phyloP scores from a whole-genome alignment of 2,329 filamentous ascomycete species.

The Drechmeria coniospora region DNA sequence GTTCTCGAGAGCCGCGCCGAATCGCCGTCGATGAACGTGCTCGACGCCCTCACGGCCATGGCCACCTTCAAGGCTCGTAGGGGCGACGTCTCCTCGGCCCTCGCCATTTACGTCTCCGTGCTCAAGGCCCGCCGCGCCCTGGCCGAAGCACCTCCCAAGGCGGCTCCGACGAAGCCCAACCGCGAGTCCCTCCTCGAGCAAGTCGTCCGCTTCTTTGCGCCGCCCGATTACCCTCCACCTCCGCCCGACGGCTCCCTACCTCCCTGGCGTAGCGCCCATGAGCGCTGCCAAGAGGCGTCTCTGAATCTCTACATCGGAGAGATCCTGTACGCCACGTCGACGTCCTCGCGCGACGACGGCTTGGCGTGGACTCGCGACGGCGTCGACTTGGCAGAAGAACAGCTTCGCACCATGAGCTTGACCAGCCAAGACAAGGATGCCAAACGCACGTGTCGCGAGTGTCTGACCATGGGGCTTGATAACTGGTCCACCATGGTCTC shows the following conservation, averaged over 20 bases:
- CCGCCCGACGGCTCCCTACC: conserved; percentile 54
- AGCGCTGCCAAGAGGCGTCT: conserved; percentile 71
- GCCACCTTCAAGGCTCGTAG: conserved; percentile 62
- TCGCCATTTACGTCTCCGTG: conserved; percentile 75
- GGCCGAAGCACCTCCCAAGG: conserved; percentile 19
- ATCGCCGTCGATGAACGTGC: conserved; percentile 54
- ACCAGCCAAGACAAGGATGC: conserved; percentile 12
- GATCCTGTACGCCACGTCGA: conserved; percentile 60
- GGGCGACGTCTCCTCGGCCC: conserved; percentile 49
- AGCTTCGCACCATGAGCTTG: conserved; percentile 30
- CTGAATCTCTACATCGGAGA: conserved; percentile 86
- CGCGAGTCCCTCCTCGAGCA: conserved; percentile 7
- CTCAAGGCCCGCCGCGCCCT: conserved; percentile 60
- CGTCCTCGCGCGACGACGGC: conserved; percentile 46
- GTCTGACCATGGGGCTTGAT: conserved; percentile 56
- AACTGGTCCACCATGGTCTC: conserved; percentile 78
- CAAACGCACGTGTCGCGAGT: conserved; percentile 54
- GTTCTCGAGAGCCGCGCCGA: conserved; percentile 45
- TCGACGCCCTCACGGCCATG: conserved; percentile 60
- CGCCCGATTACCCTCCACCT: conserved; percentile 53
- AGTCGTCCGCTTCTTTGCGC: conserved; percentile 14
- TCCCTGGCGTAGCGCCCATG: conserved; percentile 45
- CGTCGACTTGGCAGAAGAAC: conserved; percentile 63
- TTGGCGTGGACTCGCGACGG: conserved; percentile 83
- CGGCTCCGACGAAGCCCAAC: conserved; percentile 3